A percentile compares a stretch with the other conserved stretches of the same genome.
These are phyloP conservation scores for Beauveria sp. DNA, from an alignment of 2,329 filamentous ascomycete species.

Conservation along the genomic window DNA sequence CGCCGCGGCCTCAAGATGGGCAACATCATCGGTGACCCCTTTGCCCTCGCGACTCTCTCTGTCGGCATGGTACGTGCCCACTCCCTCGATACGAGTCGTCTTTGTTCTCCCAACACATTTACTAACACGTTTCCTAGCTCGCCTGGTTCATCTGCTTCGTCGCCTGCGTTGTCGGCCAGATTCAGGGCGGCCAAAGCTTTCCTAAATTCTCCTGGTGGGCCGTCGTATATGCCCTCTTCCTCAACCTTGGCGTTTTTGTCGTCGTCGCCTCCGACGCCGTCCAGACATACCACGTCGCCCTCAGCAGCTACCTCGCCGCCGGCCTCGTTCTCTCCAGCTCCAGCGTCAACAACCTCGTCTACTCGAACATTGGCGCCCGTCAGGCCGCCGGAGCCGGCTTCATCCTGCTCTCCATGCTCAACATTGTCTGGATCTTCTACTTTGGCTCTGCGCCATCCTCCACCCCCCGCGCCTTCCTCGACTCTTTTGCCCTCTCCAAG, in stretches of 20 bases:
- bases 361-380: conserved; percentile 62
- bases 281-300: conserved; percentile 83
- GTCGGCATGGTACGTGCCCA: conserved; percentile 69
- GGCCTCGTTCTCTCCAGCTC: conserved; percentile 81
- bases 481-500: conserved; percentile 92
- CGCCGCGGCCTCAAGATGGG: conserved; percentile 62
- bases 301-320: conserved; percentile 78
- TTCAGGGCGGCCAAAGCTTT: conserved; percentile 41
- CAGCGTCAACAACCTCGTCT: conserved; percentile 79
- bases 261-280: conserved; percentile 79
- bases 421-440: conserved; percentile 97
- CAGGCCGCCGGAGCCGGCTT: conserved; percentile 89
- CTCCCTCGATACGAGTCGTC: background rate
- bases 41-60: conserved; percentile 88
- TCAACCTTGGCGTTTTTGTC: conserved; percentile 71
- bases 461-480: conserved; percentile 80
- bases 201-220: conserved; percentile 93
- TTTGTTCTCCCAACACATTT: background rate
- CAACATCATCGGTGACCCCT: conserved; percentile 93
- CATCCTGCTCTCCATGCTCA: conserved; percentile 87
- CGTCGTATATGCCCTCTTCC: conserved; percentile 75
- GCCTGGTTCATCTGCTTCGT: conserved; percentile 94
- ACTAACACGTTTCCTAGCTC: conserved; percentile 48
- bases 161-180: conserved; percentile 66
- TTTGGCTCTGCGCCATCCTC: conserved; percentile 90